Base-by-base conservation (phyloP, 1,284 basidiomycete genomes). In the Violaceomyces palustris region DNA sequence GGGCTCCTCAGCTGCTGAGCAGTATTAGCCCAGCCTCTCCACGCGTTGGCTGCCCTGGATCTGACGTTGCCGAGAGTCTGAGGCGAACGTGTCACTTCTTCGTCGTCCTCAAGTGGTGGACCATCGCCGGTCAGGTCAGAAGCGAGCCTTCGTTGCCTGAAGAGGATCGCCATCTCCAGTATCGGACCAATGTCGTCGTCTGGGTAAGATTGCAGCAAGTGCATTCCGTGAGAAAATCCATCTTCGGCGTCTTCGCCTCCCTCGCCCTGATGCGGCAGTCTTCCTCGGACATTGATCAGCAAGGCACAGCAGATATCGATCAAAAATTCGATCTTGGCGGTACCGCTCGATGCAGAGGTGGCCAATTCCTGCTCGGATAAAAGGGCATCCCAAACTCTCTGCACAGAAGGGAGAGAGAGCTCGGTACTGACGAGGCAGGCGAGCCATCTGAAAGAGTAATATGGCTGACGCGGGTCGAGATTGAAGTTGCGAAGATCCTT, bases 381-480 rank as follows among this genome's bases (percentile, higher is more conserved):
- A 9, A 73, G 35, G 2, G 61, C 61, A 35, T 73, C 70, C 70
- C 70, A 73, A 15, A 72, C 39, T 6, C 56, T 47, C 30, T 62
- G 34, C n/a, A 72, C 60, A 2, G 62, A 64, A 0, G 57, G 61
- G 6, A 64, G 39, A 1, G 65, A 55, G 11, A 72, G 53, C 40
- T 71, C 67, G 8, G 66, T 65, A 45, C 67, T 62, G 24, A 67
- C 42, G 1, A 72, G 39, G 26, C 67, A 70, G 3, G 64, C 64
- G 18, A 73, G 51, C 69, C 69, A 73, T 9, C 69, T 56, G 17
- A 72, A 55, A 17, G 70, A 67, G 35, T 69, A 73, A 51, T 69
- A 72, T 1, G 69, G 67, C 9, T 64, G 42, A 12, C 57, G 51
- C 9, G 70, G 70, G 25, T 71, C 67, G 4, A 72, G 56, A 8